Base-by-base conservation (phyloP, 1,284 basidiomycete species). In the Mycena sp. region DNA sequence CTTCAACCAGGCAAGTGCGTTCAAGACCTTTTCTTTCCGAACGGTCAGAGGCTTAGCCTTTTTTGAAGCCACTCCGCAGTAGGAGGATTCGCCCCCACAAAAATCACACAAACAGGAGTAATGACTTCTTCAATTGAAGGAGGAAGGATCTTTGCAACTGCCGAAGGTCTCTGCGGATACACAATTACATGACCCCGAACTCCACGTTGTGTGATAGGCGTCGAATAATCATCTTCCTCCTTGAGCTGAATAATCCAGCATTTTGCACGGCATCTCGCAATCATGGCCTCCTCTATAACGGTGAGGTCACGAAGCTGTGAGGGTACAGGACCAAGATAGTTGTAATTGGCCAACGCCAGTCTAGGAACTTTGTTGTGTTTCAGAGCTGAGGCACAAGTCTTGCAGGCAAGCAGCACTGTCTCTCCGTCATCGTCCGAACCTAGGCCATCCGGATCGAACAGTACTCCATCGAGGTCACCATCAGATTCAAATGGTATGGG, bases 101-200 rank as follows among this genome's bases (percentile, higher is more conserved):
- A 80, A 3, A 81, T 50, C 1, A 80, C 71, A 61, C 77, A 79
- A 4, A 78, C 69, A 11, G 72, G 71, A 0, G 68, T 68, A 0
- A 63, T 50, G 4, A 77, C 63, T 4, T 77, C 74, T 14, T 74
- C 67, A 14, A 77, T 37, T 12, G 65, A 44, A n/a, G 75, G 77
- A 11, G 78, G 78, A 5, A 81, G 44, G 0, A 76, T 6, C 5
- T 30, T 51, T 1, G 69, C 65, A 28, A 80, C 35, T 9, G 38
- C 29, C 1, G 65, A 67, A 3, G 77, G 71, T 6, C 63, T 49
- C 58, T 80, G 78, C 2, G 78, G 78, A 65, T 72, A 77, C 9
- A 78, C n/a, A n/a, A n/a, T n/a, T n/a, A n/a, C n/a, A n/a, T n/a
- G n/a, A n/a, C n/a, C n/a, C n/a, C n/a, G n/a, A 67, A 19, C 80